Conservation (phyloP, 345 rosid species). For the Streptanthus diversifolius region DNA sequence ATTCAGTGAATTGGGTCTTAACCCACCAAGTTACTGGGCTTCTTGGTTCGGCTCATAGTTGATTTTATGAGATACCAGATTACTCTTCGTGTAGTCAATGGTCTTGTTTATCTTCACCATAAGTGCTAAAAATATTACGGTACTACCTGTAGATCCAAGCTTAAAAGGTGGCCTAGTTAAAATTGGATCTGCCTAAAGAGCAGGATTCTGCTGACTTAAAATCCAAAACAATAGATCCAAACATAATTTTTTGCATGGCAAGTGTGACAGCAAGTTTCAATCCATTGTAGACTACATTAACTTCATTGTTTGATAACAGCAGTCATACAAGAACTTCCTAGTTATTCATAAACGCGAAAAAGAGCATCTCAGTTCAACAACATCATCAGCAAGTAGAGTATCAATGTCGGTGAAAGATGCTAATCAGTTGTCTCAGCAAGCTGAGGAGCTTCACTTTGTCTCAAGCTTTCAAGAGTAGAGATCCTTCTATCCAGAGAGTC, state of each 20-base stretch:
- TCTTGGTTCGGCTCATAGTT: background rate
- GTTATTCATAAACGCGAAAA: conserved; percentile 22
- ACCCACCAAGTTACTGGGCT: background rate
- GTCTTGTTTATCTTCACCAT: background rate
- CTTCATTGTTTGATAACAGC: conserved; percentile 20
- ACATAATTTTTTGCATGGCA: background rate
- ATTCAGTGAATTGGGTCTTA: background rate
- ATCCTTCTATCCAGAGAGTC: conserved; percentile 72
- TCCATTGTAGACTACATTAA: conserved; percentile 16
- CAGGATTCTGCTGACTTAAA: background rate
- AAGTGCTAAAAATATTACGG: background rate
- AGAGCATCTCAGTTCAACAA: conserved; percentile 3
- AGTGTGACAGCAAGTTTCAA: conserved; percentile 23
- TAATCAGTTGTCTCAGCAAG: conserved; percentile 60
- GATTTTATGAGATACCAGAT: background rate
- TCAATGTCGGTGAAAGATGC: conserved; percentile 12
- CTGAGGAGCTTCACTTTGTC: conserved; percentile 61
- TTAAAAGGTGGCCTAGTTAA: background rate
- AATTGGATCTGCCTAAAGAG: background rate
- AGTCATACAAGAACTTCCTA: conserved; percentile 26
- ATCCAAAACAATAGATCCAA: background rate
- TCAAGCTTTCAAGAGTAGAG: conserved; percentile 69
- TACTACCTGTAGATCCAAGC: background rate
- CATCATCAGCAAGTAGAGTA: conserved; percentile 10
- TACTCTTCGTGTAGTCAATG: background rate